These are phyloP conservation scores for Penicillium frequentans DNA, from an alignment of 2,329 filamentous ascomycete genomes.

Conservation along the genomic window DNA sequence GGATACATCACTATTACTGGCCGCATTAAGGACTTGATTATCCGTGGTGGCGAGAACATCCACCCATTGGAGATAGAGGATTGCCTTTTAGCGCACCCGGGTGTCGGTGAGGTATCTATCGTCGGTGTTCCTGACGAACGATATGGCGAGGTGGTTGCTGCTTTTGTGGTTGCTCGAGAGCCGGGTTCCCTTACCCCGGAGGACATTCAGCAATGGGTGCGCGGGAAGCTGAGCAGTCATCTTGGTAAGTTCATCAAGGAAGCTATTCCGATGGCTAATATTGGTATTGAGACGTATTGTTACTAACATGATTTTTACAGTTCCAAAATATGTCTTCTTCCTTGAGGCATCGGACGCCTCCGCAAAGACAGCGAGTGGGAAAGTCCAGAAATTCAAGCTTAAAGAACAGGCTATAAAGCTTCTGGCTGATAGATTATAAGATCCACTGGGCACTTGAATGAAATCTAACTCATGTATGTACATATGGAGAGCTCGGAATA, in stretches of 20 bases:
- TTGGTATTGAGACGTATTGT: background rate
- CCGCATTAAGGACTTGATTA: constrained; percentile 92
- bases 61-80: constrained; percentile 93
- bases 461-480: too few relatives aligned
- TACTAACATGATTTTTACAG: constrained; percentile 36
- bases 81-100: constrained; percentile 71
- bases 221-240: constrained; percentile 69
- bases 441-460: too few relatives aligned
- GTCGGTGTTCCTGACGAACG: constrained; percentile 79
- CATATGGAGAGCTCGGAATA: too few relatives aligned
- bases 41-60: constrained; percentile 93
- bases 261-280: too few relatives aligned
- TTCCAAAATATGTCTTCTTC: constrained; percentile 90
- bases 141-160: constrained; percentile 84
- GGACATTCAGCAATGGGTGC: constrained; percentile 71
- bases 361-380: constrained; percentile 93
- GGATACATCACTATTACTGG: constrained; percentile 89
- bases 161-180: constrained; percentile 67
- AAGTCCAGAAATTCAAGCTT: constrained; percentile 93
- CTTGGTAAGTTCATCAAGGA: constrained; percentile 48
- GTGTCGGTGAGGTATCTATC: constrained; percentile 74
- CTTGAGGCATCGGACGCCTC: constrained; percentile 61
- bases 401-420: constrained; percentile 62
- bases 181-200: constrained; percentile 52
- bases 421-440: constrained; percentile 34